Evolutionary conservation across 139 green algal genomes (phyloP).

Genomic region (Pseudopediastrum boryanum): DNA sequence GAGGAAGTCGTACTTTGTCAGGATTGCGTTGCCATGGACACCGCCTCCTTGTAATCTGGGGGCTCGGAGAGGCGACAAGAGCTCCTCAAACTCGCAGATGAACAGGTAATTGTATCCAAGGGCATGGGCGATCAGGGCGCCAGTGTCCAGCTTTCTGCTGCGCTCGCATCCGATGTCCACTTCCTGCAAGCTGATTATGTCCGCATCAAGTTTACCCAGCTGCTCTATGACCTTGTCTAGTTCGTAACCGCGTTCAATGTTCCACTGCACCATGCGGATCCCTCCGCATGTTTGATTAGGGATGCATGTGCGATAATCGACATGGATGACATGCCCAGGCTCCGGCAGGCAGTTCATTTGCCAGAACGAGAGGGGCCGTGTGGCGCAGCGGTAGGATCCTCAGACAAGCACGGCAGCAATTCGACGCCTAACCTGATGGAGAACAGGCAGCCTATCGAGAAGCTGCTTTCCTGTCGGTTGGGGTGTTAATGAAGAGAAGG

Average conservation of each 20-base stretch:
- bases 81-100: slow-evolving; percentile 89
- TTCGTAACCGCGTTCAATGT: slow-evolving; percentile 91
- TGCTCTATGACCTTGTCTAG: slow-evolving; percentile 74
- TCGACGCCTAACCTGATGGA: no score
- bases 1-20: slow-evolving; percentile 57
- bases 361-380: no score
- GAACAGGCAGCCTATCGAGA: no score
- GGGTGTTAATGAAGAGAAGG: no score
- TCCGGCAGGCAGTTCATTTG: no score
- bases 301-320: no score
- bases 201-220: slow-evolving; percentile 68
- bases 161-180: slow-evolving; percentile 85
- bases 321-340: no score
- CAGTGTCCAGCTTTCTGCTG: slow-evolving; percentile 56
- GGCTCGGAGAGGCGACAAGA: slow-evolving; percentile 55
- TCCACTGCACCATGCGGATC: slow-evolving; percentile 81
- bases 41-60: slow-evolving; percentile 75
- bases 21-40: slow-evolving; percentile 87
- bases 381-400: no score
- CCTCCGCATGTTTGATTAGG: no score
- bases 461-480: no score
- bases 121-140: slow-evolving; percentile 68
- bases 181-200: slow-evolving; percentile 78
- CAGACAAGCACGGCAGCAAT: no score
- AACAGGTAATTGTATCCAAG: slow-evolving; percentile 78